These are phyloP conservation scores for Zarea fungicola DNA, from an alignment of 2,329 filamentous ascomycete species.

Conservation along the genomic window DNA sequence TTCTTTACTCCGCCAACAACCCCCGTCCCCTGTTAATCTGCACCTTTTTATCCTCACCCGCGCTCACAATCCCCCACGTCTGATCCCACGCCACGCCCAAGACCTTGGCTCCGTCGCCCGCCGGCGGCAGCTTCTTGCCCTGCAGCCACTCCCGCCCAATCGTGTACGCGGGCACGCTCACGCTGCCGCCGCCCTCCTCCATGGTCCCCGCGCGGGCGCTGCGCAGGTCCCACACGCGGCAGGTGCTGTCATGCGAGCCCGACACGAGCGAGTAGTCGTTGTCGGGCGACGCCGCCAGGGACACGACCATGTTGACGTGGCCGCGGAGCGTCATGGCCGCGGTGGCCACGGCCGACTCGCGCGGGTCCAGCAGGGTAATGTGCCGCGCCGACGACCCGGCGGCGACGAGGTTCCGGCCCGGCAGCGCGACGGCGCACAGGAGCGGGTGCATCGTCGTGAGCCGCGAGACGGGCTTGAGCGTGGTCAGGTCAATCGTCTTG, in stretches of 20 bases:
- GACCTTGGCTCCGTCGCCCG: conserved; percentile 84
- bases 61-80: conserved; percentile 83
- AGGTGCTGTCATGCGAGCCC: conserved; percentile 88
- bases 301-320: conserved; percentile 68
- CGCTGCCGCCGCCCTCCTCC: conserved; percentile 56
- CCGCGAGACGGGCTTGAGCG: conserved; percentile 70
- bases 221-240: conserved; percentile 88
- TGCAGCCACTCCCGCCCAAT: conserved; percentile 70
- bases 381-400: conserved; percentile 81
- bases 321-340: conserved; percentile 87
- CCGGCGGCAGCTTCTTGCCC: conserved; percentile 57
- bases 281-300: conserved; percentile 46
- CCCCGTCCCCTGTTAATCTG: conserved; percentile 76
- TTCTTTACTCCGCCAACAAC: conserved; percentile 34
- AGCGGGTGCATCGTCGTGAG: conserved; percentile 80
- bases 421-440: conserved; percentile 70
- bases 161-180: conserved; percentile 69
- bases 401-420: conserved; percentile 56
- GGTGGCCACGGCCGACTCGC: conserved; percentile 63
- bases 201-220: conserved; percentile 53
- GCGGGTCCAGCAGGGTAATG: conserved; percentile 89
- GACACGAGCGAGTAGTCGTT: conserved; percentile 81
- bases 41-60: conserved; percentile 87
- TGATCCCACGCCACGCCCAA: conserved; percentile 83
- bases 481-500: conserved; percentile 86